A percentile compares a stretch with the other conserved stretches of the same genome.
These are phyloP conservation scores for Saturnispora sanitii DNA, from an alignment of 805 yeast genomes.

Conservation along the genomic window DNA sequence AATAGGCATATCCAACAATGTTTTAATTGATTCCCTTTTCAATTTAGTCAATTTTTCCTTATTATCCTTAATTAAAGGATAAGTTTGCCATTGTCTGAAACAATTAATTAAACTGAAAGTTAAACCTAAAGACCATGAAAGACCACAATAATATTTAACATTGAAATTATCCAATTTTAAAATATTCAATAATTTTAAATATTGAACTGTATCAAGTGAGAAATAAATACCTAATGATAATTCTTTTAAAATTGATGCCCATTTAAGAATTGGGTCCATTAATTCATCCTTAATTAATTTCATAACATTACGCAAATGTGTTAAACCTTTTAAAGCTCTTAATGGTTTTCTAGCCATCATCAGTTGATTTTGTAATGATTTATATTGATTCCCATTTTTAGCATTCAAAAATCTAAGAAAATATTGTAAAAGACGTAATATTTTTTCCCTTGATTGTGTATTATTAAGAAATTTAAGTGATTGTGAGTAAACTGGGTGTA, in stretches of 20 bases:
- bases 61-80: conserved; percentile 20
- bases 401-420: conserved; percentile 37
- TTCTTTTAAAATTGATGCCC: conserved; percentile 45
- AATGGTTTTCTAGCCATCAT: conserved; percentile 54
- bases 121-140: conserved; percentile 73
- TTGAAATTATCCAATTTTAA: conserved; percentile 25
- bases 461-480: conserved; percentile 55
- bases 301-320: conserved; percentile 60
- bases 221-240: conserved; percentile 55
- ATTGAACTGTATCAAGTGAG: conserved; percentile 51
- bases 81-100: conserved; percentile 40
- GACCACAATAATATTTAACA: conserved; percentile 48
- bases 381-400: neutral
- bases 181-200: conserved; percentile 16
- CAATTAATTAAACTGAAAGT: conserved; percentile 53
- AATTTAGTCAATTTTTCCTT: conserved; percentile 23
- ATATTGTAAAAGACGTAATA: conserved; percentile 71
- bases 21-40: conserved; percentile 63
- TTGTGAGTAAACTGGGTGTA: conserved; percentile 60
- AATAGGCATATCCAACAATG: conserved; percentile 61
- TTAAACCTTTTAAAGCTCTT: conserved; percentile 74
- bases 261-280: conserved; percentile 44
- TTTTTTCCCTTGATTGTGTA: conserved; percentile 68
- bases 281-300: conserved; percentile 62
- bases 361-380: conserved; percentile 5